Percentiles rank a stretch among this genome's conserved stretches.
Conservation (phyloP, 108 stramenopile genomes). For the Fragilaria crotonensis region DNA sequence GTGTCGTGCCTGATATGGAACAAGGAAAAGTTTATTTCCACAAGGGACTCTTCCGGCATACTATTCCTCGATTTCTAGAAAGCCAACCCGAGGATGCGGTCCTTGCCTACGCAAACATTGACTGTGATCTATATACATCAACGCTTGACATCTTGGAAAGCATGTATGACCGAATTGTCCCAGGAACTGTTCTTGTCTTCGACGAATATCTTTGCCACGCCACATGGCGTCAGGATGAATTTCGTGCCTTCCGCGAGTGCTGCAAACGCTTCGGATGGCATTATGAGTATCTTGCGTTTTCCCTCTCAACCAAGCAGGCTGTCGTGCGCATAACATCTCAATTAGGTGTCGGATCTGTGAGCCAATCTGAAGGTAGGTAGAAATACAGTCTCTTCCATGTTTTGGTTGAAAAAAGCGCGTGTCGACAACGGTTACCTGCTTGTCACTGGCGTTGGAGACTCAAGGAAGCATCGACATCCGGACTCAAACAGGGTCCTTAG, state of each 20-base stretch:
- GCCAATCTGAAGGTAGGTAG: not conserved
- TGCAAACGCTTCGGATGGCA: constrained; percentile 87
- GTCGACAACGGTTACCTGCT: not conserved
- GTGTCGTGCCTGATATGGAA: constrained; percentile 51
- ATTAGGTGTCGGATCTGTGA: constrained; percentile 5
- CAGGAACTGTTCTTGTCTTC: constrained; percentile 77
- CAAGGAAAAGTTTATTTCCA: constrained; percentile 61
- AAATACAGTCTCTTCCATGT: constrained; percentile 1
- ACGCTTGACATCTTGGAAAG: constrained; percentile 74
- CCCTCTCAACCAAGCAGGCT: constrained; percentile 72
- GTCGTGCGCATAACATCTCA: constrained; percentile 56
- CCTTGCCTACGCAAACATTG: constrained; percentile 83
- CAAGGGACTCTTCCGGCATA: constrained; percentile 79
- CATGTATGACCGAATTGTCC: constrained; percentile 65
- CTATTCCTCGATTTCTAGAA: constrained; percentile 52
- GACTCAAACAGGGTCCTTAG: too few relatives aligned
- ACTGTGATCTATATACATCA: constrained; percentile 76
- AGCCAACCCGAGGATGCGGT: constrained; percentile 24
- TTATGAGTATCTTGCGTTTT: constrained; percentile 82
- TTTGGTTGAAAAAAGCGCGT: not conserved
- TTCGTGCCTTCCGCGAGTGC: constrained; percentile 76
- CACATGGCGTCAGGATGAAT: constrained; percentile 82
- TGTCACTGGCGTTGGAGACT: not conserved
- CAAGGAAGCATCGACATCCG: not conserved
- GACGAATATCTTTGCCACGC: constrained; percentile 82